Base-by-base conservation (phyloP, 116 monocot species). In the Zostera marina region DNA sequence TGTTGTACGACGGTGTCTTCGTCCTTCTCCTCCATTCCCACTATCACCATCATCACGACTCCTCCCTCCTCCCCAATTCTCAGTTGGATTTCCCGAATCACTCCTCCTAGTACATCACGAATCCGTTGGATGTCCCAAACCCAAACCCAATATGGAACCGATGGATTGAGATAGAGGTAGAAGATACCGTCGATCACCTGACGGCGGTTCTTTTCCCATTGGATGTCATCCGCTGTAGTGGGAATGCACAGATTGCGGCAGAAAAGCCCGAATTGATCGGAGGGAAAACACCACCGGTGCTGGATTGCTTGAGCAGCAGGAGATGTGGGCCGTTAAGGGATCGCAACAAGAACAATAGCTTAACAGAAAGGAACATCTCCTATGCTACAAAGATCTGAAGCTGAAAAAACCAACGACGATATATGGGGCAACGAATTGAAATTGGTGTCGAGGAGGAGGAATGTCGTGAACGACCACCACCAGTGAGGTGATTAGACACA, bases 31-130 rank as follows among this genome's bases (percentile, higher is more conserved):
- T 57, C 70, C 4, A 72, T 64, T 9, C 63, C 75, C 6, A 85
- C 77, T 11, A 76, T 79, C 53, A 62, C 62, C 68, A 81, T 71
- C n/a, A 85, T 67, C 68, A 61, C 32, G 5, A 32, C 42, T 5
- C 69, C 65, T 13, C 72, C 82, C 2, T 79, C 65, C 47, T 72
- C 73, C 12, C 76, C 82, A 3, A 88, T 69, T 70, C 77, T 88
- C 70, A 94, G 22, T 26, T 70, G 75, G 25, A 66, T 61, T 10
- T 81, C 94, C 13, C 75, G 57, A 11, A 88, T 62, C 47, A 70
- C 72, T 2, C 88, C 94, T 2, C 85, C 94, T 24, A 94, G 63
- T 63, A 94, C 88, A 94, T 94, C 24, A 94, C 76, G 20, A 81
- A 73, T 42, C 83, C 93, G 11, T 67, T 77, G 0, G 76, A n/a